Base-by-base conservation (phyloP, 202 grass and related monocot genomes). In the Brachypodium distachyon region DNA sequence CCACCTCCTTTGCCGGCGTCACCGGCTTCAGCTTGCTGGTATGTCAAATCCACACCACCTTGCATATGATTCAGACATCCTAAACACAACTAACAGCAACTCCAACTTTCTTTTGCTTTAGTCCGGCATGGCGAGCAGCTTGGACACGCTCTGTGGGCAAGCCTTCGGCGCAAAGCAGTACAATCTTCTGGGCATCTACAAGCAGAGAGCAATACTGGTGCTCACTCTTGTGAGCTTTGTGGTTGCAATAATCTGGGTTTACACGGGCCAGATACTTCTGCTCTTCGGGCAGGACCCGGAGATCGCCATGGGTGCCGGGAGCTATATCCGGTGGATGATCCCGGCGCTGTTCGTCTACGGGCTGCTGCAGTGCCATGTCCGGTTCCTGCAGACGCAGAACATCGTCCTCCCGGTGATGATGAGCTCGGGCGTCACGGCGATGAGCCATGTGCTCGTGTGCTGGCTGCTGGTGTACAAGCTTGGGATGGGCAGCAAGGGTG, bases 311-410 rank as follows among this genome's bases (percentile, higher is more conserved):
- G 90, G 90, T 29, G 94, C 90, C 1, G 90, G 94, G 13, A 74
- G 77, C 47, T 93, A 87, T 44, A 85, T 92, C 70, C 86, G 89
- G 51, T 97, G 94, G 94, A 87, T 97, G 88, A 91, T 91, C 57
- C 94, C 94, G 0, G 79, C 88, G 0, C 23, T 97, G 40, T 93
- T 93, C 6, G 90, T 82, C 3, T 93, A 91, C 14, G 94, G 88
- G 0, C 86, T 84, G 23, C 83, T 97, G 14, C 94, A 97, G 73
- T 93, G 94, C 50, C 67, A 87, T 60, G 81, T 87, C 49, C 77
- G 90, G 32, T 97, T 93, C 85, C 70, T 97, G 28, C 94, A 97
- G 66, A 88, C 90, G 0, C 94, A 97, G 50, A 97, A 89, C 58
- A 81, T 91, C 14, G 93, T 97, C 40, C 75, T 93, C 17, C 90